Evolutionary conservation across 352 stramenopile species (phyloP), one percentile per base, ranked within the genome.

Genomic region (Phytophthora aleatoria): DNA sequence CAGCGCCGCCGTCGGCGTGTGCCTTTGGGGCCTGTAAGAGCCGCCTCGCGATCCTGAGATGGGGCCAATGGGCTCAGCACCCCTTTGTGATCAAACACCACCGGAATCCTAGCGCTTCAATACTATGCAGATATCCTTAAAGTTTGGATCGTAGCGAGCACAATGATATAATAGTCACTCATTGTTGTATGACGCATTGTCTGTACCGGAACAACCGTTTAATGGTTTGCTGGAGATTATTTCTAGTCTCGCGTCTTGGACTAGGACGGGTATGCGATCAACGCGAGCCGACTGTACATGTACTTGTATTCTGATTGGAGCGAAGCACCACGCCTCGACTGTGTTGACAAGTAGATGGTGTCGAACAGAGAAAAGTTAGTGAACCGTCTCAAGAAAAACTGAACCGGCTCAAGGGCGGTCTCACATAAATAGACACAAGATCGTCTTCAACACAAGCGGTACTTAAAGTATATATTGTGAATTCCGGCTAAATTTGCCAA

Each of bases 31-130:
- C 16, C 2, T 13, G 39, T 28, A 31, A n/a, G n/a, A 11, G 13
- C 24, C 20, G 15, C 39, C 28, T n/a, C 36, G 31, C 15, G 33
- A 62, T 62, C 55, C 20, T 54, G 33, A 62, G 55, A 62, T 62
- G 55, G 43, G 55, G 16, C 11, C 35, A 3, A 36, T 36, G 31
- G 31, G 31, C 31, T 41, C 35, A 41, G 35, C 11, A 4, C 5
- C 3, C 35, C 12, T 3, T n/a, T 41, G 11, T 41, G 35, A 41
- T 41, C 35, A 41, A 41, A 41, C 35, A 41, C 35, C 35, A 41
- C 35, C 35, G 11, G 35, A 16, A n/a, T n/a, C 16, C 2, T 41
- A 41, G 12, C 2, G 31, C 31, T 12, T 36, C 31, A 36, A 8
- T 36, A 36, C 31, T 36, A 36, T 36, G 11, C 7, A 36, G 5